A percentile compares a stretch with the other conserved stretches of the same genome.
Conservation (phyloP, 257 asterid species). For the Solanum appendiculatum region DNA sequence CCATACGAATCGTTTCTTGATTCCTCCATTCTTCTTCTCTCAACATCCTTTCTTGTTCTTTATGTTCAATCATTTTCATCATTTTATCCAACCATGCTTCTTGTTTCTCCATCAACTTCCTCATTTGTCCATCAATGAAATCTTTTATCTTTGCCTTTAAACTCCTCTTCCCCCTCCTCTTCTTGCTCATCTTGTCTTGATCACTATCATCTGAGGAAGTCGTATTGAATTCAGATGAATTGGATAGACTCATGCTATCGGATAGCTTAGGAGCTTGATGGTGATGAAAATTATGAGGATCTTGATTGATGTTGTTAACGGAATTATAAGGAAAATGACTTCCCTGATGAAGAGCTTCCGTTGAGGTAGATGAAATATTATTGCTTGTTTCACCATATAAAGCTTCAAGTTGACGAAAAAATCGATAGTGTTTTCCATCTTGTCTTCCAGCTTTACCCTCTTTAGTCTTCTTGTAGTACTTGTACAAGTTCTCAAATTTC, state of each 20-base stretch:
- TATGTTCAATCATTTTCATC: constrained; percentile 64
- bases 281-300: neutral
- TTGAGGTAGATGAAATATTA: constrained; percentile 10
- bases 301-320: neutral
- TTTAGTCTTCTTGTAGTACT: constrained; percentile 94
- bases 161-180: constrained; percentile 27
- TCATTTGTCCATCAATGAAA: constrained; percentile 70
- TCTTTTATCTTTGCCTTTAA: constrained; percentile 65
- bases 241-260: constrained; percentile 71
- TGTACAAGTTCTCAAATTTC: constrained; percentile 90
- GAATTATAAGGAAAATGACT: neutral
- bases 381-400: constrained; percentile 62
- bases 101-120: constrained; percentile 73
- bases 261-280: constrained; percentile 25
- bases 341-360: constrained; percentile 1
- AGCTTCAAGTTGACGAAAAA: constrained; percentile 97
- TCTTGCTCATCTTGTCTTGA: constrained; percentile 21
- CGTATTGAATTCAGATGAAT: constrained; percentile 50
- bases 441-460: constrained; percentile 97
- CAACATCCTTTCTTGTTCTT: constrained; percentile 59
- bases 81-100: constrained; percentile 82
- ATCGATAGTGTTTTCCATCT: constrained; percentile 93
- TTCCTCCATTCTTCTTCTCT: constrained; percentile 88
- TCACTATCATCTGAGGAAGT: constrained; percentile 52
- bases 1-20: constrained; percentile 55